Evolutionary conservation across 768 basidiomycete species (phyloP).

Genomic region (Hebeloma cylindrosporum): DNA sequence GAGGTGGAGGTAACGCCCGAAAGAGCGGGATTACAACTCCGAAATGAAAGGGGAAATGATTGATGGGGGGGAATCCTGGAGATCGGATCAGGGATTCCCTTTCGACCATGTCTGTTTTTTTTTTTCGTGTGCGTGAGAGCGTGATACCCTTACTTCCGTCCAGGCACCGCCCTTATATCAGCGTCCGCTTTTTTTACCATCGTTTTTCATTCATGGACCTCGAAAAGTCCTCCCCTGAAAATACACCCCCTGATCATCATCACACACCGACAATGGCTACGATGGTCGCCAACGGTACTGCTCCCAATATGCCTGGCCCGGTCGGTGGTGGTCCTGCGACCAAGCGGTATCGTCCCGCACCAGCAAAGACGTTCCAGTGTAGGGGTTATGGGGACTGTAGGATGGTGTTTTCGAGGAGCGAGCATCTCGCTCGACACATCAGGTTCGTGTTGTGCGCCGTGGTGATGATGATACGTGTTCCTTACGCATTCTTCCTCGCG

Average conservation of each 20-base stretch:
- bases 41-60: neutral
- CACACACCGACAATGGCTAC: slow-evolving; percentile 17
- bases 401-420: slow-evolving; percentile 95
- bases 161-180: slow-evolving; percentile 17
- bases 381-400: slow-evolving; percentile 92
- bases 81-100: slow-evolving; percentile 3
- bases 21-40: slow-evolving; percentile 2
- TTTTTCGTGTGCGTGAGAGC: slow-evolving; percentile 5
- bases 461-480: slow-evolving; percentile 18
- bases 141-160: neutral
- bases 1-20: neutral
- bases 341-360: slow-evolving; percentile 79
- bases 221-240: slow-evolving; percentile 9
- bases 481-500: slow-evolving; percentile 10
- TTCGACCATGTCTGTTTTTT: slow-evolving; percentile 4
- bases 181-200: slow-evolving; percentile 11
- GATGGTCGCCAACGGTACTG: slow-evolving; percentile 20
- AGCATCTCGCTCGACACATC: slow-evolving; percentile 95
- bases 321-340: slow-evolving; percentile 24
- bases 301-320: slow-evolving; percentile 24
- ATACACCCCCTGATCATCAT: slow-evolving; percentile 24
- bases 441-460: slow-evolving; percentile 51
- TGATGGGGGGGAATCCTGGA: slow-evolving; percentile 1
- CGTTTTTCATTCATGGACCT: slow-evolving; percentile 13
- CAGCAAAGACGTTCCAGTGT: slow-evolving; percentile 94